Conservation (phyloP, 179 eudicot species). For the Spinacia oleracea region DNA sequence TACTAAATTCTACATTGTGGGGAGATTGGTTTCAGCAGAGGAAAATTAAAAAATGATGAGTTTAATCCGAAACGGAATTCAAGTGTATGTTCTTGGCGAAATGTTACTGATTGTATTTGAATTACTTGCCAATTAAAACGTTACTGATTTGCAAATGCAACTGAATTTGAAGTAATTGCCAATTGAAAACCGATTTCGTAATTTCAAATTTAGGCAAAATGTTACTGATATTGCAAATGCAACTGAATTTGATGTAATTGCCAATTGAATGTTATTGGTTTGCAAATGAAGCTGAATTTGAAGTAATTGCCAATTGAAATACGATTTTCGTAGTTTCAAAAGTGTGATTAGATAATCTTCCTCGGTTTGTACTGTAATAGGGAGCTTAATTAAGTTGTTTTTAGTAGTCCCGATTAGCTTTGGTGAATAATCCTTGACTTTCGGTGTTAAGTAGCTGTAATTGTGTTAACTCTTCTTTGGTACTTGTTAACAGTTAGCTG, state of each 20-base stretch:
- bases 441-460: not conserved
- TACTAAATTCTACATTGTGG: constrained; percentile 6
- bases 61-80: no score
- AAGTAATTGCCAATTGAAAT: no score
- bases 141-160: not conserved
- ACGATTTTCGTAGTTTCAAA: no score
- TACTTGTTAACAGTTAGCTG: constrained; percentile 51
- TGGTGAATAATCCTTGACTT: not conserved
- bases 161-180: no score
- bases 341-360: not conserved
- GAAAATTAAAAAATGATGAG: not conserved
- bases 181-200: no score
- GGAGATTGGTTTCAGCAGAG: not conserved
- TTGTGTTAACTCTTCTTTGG: constrained; percentile 4
- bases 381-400: not conserved
- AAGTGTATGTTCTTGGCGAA: no score
- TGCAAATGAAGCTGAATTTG: no score
- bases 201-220: no score
- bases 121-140: not conserved
- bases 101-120: not conserved
- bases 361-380: not conserved
- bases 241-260: no score
- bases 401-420: not conserved
- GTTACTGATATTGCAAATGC: no score
- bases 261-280: no score